Conservation (phyloP, 495 filamentous ascomycete species). For the Niebla homalea region DNA sequence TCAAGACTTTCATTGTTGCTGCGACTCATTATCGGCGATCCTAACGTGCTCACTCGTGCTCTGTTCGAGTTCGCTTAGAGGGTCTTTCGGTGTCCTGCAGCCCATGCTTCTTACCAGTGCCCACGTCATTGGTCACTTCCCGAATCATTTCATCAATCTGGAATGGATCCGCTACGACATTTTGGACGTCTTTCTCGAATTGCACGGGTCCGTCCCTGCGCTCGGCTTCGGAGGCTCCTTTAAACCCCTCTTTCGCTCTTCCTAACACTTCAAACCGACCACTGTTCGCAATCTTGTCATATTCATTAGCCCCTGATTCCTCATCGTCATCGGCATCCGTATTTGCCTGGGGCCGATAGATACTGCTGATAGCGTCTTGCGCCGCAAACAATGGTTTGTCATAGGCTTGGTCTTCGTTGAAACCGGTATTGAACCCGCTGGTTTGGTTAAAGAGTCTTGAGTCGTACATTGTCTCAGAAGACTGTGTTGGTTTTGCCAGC, state of each 20-base stretch:
- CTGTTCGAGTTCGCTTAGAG: constrained; percentile 70
- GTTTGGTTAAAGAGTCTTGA: constrained; percentile 90
- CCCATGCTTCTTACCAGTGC: constrained; percentile 67
- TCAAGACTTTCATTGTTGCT: no score
- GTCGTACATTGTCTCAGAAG: constrained; percentile 88
- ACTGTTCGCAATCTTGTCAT: constrained; percentile 74
- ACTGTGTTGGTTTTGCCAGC: constrained; percentile 85
- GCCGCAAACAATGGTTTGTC: constrained; percentile 96
- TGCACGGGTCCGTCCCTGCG: constrained; percentile 86
- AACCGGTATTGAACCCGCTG: constrained; percentile 73
- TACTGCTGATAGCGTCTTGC: constrained; percentile 88
- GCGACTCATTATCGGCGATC: no score
- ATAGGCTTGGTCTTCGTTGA: constrained; percentile 97
- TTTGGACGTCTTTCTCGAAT: constrained; percentile 71
- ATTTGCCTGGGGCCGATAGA: constrained; percentile 71
- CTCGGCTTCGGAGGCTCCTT: constrained; percentile 78
- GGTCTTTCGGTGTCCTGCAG: constrained; percentile 59
- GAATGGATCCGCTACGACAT: constrained; percentile 59
- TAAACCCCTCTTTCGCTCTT: constrained; percentile 75
- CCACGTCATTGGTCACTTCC: constrained; percentile 49
- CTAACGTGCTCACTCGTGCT: no score
- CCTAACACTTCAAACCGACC: constrained; percentile 78
- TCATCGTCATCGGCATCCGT: constrained; percentile 61
- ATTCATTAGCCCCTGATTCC: constrained; percentile 65
- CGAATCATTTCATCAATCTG: constrained; percentile 85